Conservation (phyloP, 768 basidiomycete genomes). For the Candolleomyces aberdarensis region DNA sequence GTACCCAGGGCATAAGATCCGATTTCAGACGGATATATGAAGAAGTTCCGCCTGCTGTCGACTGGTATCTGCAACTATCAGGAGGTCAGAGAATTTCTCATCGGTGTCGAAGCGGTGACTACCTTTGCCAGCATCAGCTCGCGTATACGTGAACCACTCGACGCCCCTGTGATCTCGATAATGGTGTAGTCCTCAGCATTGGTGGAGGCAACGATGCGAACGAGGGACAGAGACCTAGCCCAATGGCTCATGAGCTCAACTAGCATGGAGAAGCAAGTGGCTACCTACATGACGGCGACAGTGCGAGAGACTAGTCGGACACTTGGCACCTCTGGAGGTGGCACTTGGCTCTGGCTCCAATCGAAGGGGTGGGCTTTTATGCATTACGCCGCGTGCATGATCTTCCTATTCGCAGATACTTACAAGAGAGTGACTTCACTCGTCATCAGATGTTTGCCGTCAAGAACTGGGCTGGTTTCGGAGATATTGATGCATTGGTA, state of each 20-base stretch:
- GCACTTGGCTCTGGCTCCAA: background rate
- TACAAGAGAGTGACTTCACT: conserved; percentile 1
- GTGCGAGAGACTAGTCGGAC: too few species aligned
- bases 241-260: background rate
- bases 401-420: conserved; percentile 1
- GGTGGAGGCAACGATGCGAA: conserved; percentile 46
- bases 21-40: conserved; percentile 47
- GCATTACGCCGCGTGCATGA: background rate
- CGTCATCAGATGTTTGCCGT: conserved; percentile 2
- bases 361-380: background rate
- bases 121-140: conserved; percentile 46
- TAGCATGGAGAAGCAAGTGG: background rate
- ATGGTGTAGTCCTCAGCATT: conserved; percentile 49
- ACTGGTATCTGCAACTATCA: conserved; percentile 42
- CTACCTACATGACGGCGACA: too few species aligned
- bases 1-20: conserved; percentile 40
- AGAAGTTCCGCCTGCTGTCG: conserved; percentile 34
- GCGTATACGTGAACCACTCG: conserved; percentile 41
- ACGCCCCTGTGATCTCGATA: conserved; percentile 46
- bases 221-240: conserved; percentile 11
- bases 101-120: background rate
- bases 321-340: background rate
- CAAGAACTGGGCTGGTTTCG: conserved; percentile 3
- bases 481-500: background rate
- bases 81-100: conserved; percentile 3